Base-by-base conservation (phyloP, 2,329 filamentous ascomycete genomes). In the Ceratocystis lukuohia region DNA sequence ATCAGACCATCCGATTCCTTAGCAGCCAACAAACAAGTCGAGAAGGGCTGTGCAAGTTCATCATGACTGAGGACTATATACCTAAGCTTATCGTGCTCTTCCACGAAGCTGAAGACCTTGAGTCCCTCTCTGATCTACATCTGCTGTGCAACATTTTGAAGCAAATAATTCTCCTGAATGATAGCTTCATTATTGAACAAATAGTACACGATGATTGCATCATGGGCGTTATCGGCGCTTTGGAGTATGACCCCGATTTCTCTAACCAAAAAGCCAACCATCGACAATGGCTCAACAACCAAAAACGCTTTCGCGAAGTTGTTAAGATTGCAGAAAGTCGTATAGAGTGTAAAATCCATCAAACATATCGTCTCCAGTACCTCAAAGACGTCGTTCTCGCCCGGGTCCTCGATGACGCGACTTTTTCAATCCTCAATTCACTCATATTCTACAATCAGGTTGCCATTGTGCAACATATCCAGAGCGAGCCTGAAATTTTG, bases 391-490 rank as follows among this genome's bases (percentile, higher is more conserved):
- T 99, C n/a, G 93, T 97, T 0, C 82, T 99, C 56, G 94, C 94
- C 37, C 86, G 94, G 69, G 97, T 99, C 69, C 82, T 99, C 69
- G 94, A 99, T 76, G 94, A 99, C 74, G 93, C 93, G 62, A 99
- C 94, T 22, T 99, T 97, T 75, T 96, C 91, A 28, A 92, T 97
- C 30, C 85, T 99, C 70, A 99, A 97, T 77, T 96, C 91, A 63
- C 83, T 97, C 71, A 99, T 99, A 71, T 99, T 96, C 79, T 99
- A 96, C 81, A 94, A 97, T 77, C 94, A 99, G 77, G 92, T 97
- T 71, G 94, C 97, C 73, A 96, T 99, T 73, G 88, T 99, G 62
- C 89, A 93, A 73, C 90, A 97, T 76, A 81, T 99, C n/a, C 92
- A 96, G 75, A 82, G 81, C 30, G 96, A 96, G 71, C 79, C 79